Base-by-base conservation (phyloP, 148 eudicot species). In the Persicaria maculosa region DNA sequence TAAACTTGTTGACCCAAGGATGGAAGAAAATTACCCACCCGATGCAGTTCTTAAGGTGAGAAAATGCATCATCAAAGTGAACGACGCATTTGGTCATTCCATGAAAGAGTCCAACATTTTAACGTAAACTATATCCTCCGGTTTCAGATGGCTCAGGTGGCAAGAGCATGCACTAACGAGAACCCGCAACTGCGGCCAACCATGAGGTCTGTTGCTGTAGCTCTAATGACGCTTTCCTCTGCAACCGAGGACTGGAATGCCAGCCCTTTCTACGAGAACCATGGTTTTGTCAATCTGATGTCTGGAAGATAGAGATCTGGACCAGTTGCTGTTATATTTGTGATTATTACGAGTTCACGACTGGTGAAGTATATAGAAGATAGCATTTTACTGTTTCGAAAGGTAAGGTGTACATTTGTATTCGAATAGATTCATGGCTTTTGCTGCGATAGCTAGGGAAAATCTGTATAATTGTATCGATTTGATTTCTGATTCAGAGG, bases 121-220 rank as follows among this genome's bases (percentile, higher is more conserved):
- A 65, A 46, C 15, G 5, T 40, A 8, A 14, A 64, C 45, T 31
- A 9, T 12, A 0, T 40, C 7, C 14, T 14, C 19, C 61, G 2
- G 7, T 44, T 44, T 46, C 50, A 71, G 97, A 78, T 93, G 78
- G 96, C 91, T 31, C 83, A 87, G 64, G 85, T 93, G 52, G 97
- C 91, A 10, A 87, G 72, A 80, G 88, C 88, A 20, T 93, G 97
- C 79, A 88, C 96, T 20, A 92, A 81, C 2, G 90, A 88, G 19
- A 80, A 88, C 77, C 91, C 96, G 6, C 88, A 90, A 55, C 82
- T 82, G 44, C 85, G 97, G 82, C 97, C 97, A n/a, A 93, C 84
- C 75, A 90, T 93, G 96, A 90, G 96, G 73, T 87, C 91, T 2
- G 87, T 86, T 48, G 97, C 87, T 43, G 93, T 90, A 54, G 96